A percentile compares a stretch with the other conserved stretches of the same genome.
Conservation (phyloP, 2,329 filamentous ascomycete genomes). For the Chaetomium sp. region DNA sequence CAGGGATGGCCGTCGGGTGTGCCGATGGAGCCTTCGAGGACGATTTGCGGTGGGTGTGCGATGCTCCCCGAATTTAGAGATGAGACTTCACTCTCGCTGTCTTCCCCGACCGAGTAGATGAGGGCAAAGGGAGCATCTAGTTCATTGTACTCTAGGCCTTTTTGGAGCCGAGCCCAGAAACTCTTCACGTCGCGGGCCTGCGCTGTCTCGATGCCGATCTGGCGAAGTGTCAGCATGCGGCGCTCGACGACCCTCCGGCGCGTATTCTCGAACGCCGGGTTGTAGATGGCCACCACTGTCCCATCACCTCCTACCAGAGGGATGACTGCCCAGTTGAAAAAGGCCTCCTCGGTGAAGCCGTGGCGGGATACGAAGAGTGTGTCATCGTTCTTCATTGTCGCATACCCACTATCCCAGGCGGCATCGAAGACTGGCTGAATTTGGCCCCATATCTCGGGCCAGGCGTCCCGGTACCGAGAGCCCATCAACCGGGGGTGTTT, state of each 20-base stretch:
- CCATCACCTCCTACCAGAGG: constrained; percentile 75
- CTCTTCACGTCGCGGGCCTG: constrained; percentile 69
- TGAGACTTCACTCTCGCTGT: constrained; percentile 69
- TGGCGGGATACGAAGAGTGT: constrained; percentile 71
- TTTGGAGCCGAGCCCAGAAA: constrained; percentile 73
- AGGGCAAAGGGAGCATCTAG: constrained; percentile 75
- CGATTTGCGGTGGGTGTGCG: constrained; percentile 62
- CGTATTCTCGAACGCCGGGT: constrained; percentile 81
- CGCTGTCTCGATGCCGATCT: constrained; percentile 75
- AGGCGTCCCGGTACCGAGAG: constrained; percentile 66
- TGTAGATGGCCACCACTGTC: constrained; percentile 74
- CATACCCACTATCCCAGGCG: constrained; percentile 70
- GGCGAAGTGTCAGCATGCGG: constrained; percentile 75
- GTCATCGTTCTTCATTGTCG: constrained; percentile 84
- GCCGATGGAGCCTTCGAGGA: constrained; percentile 73
- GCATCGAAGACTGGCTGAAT: constrained; percentile 68
- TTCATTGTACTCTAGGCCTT: constrained; percentile 72
- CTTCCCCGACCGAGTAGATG: constrained; percentile 74
- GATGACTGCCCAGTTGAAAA: constrained; percentile 81
- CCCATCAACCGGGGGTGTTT: constrained; percentile 81
- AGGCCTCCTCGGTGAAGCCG: constrained; percentile 74
- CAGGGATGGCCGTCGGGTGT: constrained; percentile 65
- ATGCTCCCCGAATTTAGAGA: constrained; percentile 71
- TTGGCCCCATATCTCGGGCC: constrained; percentile 74
- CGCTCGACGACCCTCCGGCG: constrained; percentile 75